Evolutionary conservation across 495 filamentous ascomycete species (phyloP).

Genomic region (Aspergillus diversus): DNA sequence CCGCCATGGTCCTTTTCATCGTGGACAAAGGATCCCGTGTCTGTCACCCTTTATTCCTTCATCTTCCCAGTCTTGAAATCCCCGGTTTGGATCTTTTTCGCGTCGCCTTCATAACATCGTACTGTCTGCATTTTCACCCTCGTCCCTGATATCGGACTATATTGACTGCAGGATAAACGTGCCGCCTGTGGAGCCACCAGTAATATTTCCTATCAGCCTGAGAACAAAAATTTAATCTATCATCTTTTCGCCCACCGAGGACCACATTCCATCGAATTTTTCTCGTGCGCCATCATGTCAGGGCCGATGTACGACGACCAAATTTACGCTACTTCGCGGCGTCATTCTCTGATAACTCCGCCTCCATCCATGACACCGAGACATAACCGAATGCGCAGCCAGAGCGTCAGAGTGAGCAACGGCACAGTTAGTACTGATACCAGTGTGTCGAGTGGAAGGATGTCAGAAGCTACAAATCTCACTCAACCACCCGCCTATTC

Average conservation of each 20-base stretch:
- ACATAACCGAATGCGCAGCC: slow-evolving; percentile 56
- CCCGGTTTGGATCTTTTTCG: slow-evolving; percentile 15
- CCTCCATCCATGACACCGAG: slow-evolving; percentile 50
- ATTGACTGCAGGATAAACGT: slow-evolving; percentile 19
- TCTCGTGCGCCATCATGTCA: slow-evolving; percentile 43
- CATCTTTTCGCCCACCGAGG: slow-evolving; percentile 10
- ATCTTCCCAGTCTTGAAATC: slow-evolving; percentile 16
- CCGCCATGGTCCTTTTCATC: slow-evolving; percentile 18
- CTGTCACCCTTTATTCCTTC: slow-evolving; percentile 23
- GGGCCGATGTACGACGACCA: slow-evolving; percentile 53
- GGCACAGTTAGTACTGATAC: slow-evolving; percentile 83
- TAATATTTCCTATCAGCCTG: slow-evolving; percentile 23
- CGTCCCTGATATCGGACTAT: slow-evolving; percentile 6
- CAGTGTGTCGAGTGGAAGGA: slow-evolving; percentile 62
- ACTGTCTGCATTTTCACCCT: slow-evolving; percentile 7
- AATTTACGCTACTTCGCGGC: slow-evolving; percentile 53
- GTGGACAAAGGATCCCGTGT: slow-evolving; percentile 20
- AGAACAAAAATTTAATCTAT: slow-evolving; percentile 23
- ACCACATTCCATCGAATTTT: slow-evolving; percentile 26
- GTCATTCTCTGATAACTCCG: slow-evolving; percentile 53
- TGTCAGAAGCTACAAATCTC: slow-evolving; percentile 80
- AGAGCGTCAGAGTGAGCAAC: slow-evolving; percentile 70
- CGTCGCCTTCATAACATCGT: slow-evolving; percentile 15
- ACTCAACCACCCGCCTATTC: slow-evolving; percentile 90
- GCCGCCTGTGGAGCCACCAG: slow-evolving; percentile 26